These are phyloP conservation scores for Xylariaceae sp. DNA, from an alignment of 2,329 filamentous ascomycete species.

Conservation along the genomic window DNA sequence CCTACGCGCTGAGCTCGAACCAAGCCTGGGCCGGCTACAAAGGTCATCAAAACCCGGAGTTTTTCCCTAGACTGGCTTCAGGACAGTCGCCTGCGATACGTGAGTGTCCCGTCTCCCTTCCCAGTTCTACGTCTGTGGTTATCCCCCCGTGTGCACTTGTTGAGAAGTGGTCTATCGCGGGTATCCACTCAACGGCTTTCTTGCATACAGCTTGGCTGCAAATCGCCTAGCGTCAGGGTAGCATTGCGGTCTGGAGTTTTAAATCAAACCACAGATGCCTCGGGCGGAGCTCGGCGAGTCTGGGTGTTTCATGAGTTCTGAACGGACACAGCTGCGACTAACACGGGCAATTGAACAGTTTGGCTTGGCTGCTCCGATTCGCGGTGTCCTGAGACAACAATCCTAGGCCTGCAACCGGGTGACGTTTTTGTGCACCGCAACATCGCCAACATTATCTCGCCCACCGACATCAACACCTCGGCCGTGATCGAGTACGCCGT, in stretches of 20 bases:
- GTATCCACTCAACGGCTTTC: too few relatives aligned
- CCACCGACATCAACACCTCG: constrained; percentile 69
- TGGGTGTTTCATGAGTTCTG: too few relatives aligned
- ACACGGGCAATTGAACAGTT: constrained; percentile 36
- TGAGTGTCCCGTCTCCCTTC: constrained; percentile 29
- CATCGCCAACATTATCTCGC: constrained; percentile 78
- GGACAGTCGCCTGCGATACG: constrained; percentile 64
- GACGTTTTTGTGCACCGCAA: constrained; percentile 89
- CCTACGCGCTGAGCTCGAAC: constrained; percentile 63
- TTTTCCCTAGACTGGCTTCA: constrained; percentile 63
- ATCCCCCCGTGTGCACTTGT: not conserved
- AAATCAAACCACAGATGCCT: too few relatives aligned
- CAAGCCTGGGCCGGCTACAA: constrained; percentile 66
- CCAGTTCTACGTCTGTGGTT: not conserved
- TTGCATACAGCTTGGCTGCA: not conserved
- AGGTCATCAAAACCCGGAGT: constrained; percentile 60
- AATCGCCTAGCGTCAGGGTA: not conserved
- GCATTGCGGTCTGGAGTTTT: not conserved
- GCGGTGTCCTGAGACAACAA: constrained; percentile 76
- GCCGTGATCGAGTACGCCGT: constrained; percentile 80
- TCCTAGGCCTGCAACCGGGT: constrained; percentile 73
- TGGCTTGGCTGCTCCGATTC: constrained; percentile 89
- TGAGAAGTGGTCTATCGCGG: not conserved
- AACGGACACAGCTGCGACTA: too few relatives aligned
- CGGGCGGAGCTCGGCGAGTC: too few relatives aligned